Base-by-base conservation (phyloP, 202 grass and related monocot genomes). In the Setaria italica region DNA sequence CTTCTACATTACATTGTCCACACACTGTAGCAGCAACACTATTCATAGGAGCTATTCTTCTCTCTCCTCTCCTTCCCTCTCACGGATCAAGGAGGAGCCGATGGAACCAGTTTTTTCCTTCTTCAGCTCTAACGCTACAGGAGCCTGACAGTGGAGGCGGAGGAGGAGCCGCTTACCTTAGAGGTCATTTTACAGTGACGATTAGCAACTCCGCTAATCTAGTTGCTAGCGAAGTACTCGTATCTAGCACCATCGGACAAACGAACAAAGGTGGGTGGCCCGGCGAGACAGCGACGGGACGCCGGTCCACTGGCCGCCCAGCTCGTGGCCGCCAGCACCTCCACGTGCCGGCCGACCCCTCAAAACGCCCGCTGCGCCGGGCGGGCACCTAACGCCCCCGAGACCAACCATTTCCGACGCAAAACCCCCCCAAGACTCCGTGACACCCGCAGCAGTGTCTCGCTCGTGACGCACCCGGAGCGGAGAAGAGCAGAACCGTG, bases 281-380 rank as follows among this genome's bases (percentile, higher is more conserved):
- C 80, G 25, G 6, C 70, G 43, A 14, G 87, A 81, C 63, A 76
- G 71, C 54, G 77, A 85, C 82, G 21, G 35, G 34, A 59, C 63
- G 53, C 11, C 77, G 68, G 69, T 70, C 73, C 83, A 81, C 51
- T 77, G 83, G 20, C 83, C 80, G 32, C 56, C 20, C 14, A 58
- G 56, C 68, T 82, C 35, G 81, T 82, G 80, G 64, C 79, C 11
- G 53, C 60, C 20, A 75, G 67, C 57, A 56, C 56, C 66, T 84
- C 77, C 82, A 67, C 87, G 62, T 68, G 62, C 53, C 43, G 10
- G 2, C 57, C 15, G 49, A 21, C 80, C 74, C 80, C 41, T 75
- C 84, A 84, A 75, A 87, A 54, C 58, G 35, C 10, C 50, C 35
- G 20, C 79, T 12, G 2, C 60, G 42, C 55, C 32, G 33, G 33